These are phyloP conservation scores for Mortierella sp. DNA, from an alignment of 371 early-diverging fungal species.

Conservation along the genomic window DNA sequence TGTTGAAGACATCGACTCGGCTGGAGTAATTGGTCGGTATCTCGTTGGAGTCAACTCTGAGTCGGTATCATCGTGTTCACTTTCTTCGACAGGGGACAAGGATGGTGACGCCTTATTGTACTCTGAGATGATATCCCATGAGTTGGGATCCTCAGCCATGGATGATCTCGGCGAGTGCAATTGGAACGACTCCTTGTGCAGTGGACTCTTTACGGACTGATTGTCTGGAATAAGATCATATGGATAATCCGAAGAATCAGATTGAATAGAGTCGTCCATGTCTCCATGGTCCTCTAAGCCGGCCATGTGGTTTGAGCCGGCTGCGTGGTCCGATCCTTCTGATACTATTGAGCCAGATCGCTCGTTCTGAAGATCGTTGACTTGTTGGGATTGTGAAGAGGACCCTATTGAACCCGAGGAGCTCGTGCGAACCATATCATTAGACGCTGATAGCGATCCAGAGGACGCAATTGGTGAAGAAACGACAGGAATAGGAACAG, in stretches of 20 bases:
- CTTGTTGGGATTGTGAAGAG: background rate
- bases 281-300: background rate
- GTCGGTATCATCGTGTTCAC: background rate
- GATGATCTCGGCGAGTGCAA: background rate
- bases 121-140: constrained; percentile 1
- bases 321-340: no score
- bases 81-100: constrained; percentile 20
- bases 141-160: background rate
- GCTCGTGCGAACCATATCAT: background rate
- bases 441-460: no score
- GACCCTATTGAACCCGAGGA: background rate
- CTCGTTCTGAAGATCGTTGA: background rate
- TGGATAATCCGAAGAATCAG: background rate
- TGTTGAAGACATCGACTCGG: constrained; percentile 20
- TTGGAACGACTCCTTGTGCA: constrained; percentile 1
- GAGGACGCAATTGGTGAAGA: no score
- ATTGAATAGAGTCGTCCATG: background rate
- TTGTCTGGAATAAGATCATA: background rate
- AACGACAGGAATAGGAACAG: no score
- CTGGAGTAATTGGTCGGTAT: constrained; percentile 39
- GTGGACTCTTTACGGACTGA: no score
- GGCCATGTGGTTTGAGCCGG: no score
- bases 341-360: background rate
- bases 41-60: background rate
- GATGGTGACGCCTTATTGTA: constrained; percentile 40